Evolutionary conservation across 345 rosid species (phyloP), one percentile per base, ranked within the genome.

Genomic region (Ceriops decandra): DNA sequence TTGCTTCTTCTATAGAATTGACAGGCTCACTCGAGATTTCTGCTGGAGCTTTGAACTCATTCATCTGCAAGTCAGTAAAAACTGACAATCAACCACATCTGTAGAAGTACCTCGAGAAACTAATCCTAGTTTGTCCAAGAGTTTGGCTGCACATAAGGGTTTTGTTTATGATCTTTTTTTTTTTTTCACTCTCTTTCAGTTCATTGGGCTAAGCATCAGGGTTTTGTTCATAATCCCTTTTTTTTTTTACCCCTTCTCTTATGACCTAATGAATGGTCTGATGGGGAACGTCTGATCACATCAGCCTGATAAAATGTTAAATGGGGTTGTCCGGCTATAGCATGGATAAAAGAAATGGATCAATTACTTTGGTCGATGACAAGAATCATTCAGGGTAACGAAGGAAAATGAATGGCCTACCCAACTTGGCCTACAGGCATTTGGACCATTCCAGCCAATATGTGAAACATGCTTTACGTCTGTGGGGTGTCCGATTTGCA

Each of bases 391-490:
- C 31, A 21, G 56, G 15, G 46, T 57, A 4, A 11, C 49, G 28
- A 19, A 52, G 49, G 15, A 47, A 15, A 22, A 22, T 3, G 20
- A 30, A n/a, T 27, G 7, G 38, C 68, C 21, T 82, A 87, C 97
- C 97, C 95, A 88, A 80, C 81, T 88, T 24, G 90, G 95, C 5
- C 62, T 5, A 66, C 54, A 73, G 49, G 81, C 42, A 21, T 84
- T 78, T 2, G 91, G 87, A 67, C 92, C 91, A 24, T 87, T 91
- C 72, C 81, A 71, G 69, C 93, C 97, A 27, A 91, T 82, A 68
- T 91, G 95, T 22, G 95, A 88, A 7, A 91, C 82, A 73, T 89
- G 97, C 70, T 87, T 89, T 62, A 91, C 97, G 80, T 91, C 90
- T 42, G 88, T 91, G 19, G 97, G 95, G 27, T 74, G 63, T 47